Evolutionary conservation across 2,329 filamentous ascomycete genomes (phyloP), one percentile per base, ranked within the genome.

Genomic region (Penicillium sp.): DNA sequence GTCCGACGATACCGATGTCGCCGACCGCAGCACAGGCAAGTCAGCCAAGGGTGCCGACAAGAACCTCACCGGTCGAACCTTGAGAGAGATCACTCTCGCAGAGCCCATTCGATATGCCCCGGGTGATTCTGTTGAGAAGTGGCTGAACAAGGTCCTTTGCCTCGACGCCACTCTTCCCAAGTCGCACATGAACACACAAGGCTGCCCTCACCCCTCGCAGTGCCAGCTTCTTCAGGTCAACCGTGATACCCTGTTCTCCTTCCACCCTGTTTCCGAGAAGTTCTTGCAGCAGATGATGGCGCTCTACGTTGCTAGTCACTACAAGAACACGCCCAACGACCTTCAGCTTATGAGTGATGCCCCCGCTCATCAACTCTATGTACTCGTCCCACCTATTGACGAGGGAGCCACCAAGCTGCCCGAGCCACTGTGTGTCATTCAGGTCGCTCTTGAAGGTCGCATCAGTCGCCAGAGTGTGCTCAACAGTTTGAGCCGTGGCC

Each of bases 281-380:
- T 97, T 99, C 77, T 78, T 99, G 54, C 94, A 99, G 73, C 92
- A 96, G 68, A 97, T 99, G 91, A 93, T 99, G 76, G 92, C 92
- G 0, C 84, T 99, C 2, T 99, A 97, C 68, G 95, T 99, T 29
- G 92, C 94, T 29, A 96, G 91, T 66, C 92, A 96, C 75, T 97
- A 99, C 81, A 97, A 97, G 76, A 99, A 99, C 76, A 91, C 92
- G 0, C 94, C 94, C 0, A 96, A 99, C 68, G 94, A 99, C 69
- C 82, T 99, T n/a, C 94, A 97, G 73, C 84, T 99, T 56, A 96
- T 99, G 91, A 96, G 91, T 60, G 94, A 99, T 75, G 94, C 94
- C 1, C 94, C 94, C 1, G 93, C 94, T 0, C 94, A 99, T 75
- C 92, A 97, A 72, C 84, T 99, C 7, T 99, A 94, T 68, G 94